Evolutionary conservation across 2,329 filamentous ascomycete species (phyloP).

Genomic region (Anisogramma anomala): DNA sequence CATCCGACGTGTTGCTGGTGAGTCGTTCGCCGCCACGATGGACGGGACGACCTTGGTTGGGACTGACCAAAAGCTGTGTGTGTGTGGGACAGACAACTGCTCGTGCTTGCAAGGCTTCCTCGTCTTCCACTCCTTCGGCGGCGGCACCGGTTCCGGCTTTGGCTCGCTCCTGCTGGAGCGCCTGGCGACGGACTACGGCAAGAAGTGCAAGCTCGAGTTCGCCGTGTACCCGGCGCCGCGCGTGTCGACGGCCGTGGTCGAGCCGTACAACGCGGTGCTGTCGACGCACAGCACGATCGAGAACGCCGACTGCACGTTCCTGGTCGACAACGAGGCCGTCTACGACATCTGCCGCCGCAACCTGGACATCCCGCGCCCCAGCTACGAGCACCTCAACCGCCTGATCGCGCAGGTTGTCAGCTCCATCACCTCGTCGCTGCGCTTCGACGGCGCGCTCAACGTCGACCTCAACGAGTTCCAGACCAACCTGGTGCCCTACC

Average conservation of each 20-base stretch:
- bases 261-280: constrained; percentile 64
- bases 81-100: constrained; percentile 55
- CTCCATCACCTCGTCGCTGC: constrained; percentile 61
- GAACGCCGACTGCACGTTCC: constrained; percentile 69
- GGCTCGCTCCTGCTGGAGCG: constrained; percentile 61
- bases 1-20: constrained; percentile 58
- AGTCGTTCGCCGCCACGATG: constrained; percentile 19
- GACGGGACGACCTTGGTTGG: not conserved
- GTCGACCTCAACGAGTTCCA: constrained; percentile 70
- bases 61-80: not conserved
- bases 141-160: constrained; percentile 62
- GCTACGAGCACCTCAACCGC: constrained; percentile 61
- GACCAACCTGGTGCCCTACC: constrained; percentile 64
- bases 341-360: constrained; percentile 66
- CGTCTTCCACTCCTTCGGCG: constrained; percentile 65
- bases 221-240: constrained; percentile 60
- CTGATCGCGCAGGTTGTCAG: constrained; percentile 64
- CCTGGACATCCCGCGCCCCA: constrained; percentile 56
- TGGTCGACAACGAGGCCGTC: constrained; percentile 64
- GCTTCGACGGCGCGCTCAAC: constrained; percentile 62
- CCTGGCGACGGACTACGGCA: constrained; percentile 61
- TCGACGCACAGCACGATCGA: constrained; percentile 66
- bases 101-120: constrained; percentile 61
- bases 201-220: constrained; percentile 69
- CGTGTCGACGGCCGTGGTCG: constrained; percentile 58